Percentiles rank a stretch among this genome's conserved stretches.
These are phyloP conservation scores for Rosa rugosa DNA, from an alignment of 306 rosid genomes.

Conservation along the genomic window DNA sequence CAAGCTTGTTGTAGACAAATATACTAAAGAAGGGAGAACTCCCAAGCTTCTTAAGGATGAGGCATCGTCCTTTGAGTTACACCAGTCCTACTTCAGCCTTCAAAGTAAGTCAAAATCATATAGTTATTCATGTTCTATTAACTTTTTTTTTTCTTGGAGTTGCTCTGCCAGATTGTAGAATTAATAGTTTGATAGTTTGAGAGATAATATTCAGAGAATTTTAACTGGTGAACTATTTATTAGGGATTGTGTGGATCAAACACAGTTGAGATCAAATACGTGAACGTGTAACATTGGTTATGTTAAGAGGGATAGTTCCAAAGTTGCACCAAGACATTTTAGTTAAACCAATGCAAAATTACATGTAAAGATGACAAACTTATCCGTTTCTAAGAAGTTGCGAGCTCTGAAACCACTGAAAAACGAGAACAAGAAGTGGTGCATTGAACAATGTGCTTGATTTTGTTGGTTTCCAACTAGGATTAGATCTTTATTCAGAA, in stretches of 20 bases:
- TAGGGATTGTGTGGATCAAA: not conserved
- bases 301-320: not conserved
- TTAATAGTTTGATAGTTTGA: not conserved
- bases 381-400: not conserved
- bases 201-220: not conserved
- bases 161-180: slow-evolving; percentile 9
- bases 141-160: not conserved
- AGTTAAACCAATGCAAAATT: too few species aligned
- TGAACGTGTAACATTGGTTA: not conserved
- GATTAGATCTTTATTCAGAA: not conserved
- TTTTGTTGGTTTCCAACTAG: not conserved
- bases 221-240: not conserved
- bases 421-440: not conserved
- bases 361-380: not conserved
- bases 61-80: slow-evolving; percentile 57
- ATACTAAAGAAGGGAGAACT: slow-evolving; percentile 68
- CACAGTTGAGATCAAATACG: not conserved
- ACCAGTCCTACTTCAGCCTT: slow-evolving; percentile 82
- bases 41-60: slow-evolving; percentile 47
- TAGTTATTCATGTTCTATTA: not conserved
- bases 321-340: not conserved
- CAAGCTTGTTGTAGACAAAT: slow-evolving; percentile 58
- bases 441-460: not conserved
- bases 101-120: slow-evolving; percentile 41
- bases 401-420: not conserved